Base-by-base conservation (phyloP, 2,329 filamentous ascomycete genomes). In the Sporothrix globosa region DNA sequence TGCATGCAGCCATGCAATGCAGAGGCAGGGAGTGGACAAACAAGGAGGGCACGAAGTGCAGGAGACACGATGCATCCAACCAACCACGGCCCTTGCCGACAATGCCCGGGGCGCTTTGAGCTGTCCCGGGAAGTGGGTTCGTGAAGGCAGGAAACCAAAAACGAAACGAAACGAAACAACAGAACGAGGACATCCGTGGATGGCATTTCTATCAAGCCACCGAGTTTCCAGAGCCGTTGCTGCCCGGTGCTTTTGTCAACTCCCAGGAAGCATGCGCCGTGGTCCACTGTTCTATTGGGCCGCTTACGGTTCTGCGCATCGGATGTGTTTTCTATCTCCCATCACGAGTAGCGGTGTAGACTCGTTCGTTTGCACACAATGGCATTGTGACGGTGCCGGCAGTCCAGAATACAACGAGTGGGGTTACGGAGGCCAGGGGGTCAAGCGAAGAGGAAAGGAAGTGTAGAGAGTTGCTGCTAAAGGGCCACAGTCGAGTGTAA, bases 1-100 rank as follows among this genome's bases (percentile, higher is more conserved):
- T 50, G 60, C 41, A 65, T 50, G 61, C 7, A 50, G 24, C 41
- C 21, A 65, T 30, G 44, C 61, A 50, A 65, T 65, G 61, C 44
- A 50, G 61, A 30, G 21, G 41, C 21, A 30, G 2, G 61, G 50
- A 50, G 19, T 46, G 39, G n/a, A 27, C 58, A 46, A 19, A 19
- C 39, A 44, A 17, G 61, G 24, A 21, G 7, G 7, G 30, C 5
- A 27, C 6, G n/a, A 21, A 50, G 6, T 34, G 48, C 17, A n/a
- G 19, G 9, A 7, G 48, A 3, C 19, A 48, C 14, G 34, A 6
- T 34, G 34, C 34, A 34, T 34, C 34, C 34, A 30, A 19, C 24
- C 39, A 61, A 61, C n/a, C 39, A 46, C 39, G 10, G 41, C 13
- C 44, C 24, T 50, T 65, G 44, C 41, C 21, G 44, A 30, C 17